Evolutionary conservation across 108 stramenopile genomes (phyloP).

Genomic region (Mayamaea pseudoterrestris): DNA sequence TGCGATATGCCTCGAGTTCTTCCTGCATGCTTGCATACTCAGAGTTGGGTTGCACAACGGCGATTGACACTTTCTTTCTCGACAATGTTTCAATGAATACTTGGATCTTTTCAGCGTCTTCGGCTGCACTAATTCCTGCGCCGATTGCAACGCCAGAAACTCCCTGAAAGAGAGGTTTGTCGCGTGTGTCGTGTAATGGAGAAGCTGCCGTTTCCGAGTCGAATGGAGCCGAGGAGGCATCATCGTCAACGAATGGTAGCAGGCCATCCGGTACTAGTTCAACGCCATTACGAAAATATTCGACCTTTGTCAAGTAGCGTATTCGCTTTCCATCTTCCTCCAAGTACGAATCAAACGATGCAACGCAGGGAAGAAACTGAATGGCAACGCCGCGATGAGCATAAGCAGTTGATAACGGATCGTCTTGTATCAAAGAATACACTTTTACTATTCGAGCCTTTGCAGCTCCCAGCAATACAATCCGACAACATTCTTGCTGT

Average conservation of each 20-base stretch:
- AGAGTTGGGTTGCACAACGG: constrained; percentile 34
- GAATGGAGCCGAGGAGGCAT: too few relatives aligned
- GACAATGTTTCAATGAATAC: constrained; percentile 27
- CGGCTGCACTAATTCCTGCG: constrained; percentile 25
- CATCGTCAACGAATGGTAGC: constrained; percentile 39
- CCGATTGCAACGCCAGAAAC: constrained; percentile 35
- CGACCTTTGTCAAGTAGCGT: constrained; percentile 48
- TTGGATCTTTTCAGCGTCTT: constrained; percentile 37
- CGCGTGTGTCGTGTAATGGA: constrained; percentile 6
- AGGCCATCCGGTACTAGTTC: constrained; percentile 39
- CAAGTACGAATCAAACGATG: constrained; percentile 51
- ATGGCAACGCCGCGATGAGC: constrained; percentile 15
- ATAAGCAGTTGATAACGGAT: too few relatives aligned
- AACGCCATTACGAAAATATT: constrained; percentile 49
- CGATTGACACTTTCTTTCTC: constrained; percentile 7
- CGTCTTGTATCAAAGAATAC: too few relatives aligned
- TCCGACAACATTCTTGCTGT: too few relatives aligned
- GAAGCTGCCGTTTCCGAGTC: constrained; percentile 9
- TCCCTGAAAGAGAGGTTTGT: constrained; percentile 17
- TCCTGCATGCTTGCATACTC: constrained; percentile 43
- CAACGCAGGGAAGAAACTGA: constrained; percentile 59
- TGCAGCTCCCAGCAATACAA: too few relatives aligned
- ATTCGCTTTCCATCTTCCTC: constrained; percentile 28
- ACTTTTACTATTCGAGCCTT: too few relatives aligned
- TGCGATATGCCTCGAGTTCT: constrained; percentile 54